phyloP scores from a whole-genome alignment of 2,329 filamentous ascomycete genomes.

The Arthrinium phaeospermum region DNA sequence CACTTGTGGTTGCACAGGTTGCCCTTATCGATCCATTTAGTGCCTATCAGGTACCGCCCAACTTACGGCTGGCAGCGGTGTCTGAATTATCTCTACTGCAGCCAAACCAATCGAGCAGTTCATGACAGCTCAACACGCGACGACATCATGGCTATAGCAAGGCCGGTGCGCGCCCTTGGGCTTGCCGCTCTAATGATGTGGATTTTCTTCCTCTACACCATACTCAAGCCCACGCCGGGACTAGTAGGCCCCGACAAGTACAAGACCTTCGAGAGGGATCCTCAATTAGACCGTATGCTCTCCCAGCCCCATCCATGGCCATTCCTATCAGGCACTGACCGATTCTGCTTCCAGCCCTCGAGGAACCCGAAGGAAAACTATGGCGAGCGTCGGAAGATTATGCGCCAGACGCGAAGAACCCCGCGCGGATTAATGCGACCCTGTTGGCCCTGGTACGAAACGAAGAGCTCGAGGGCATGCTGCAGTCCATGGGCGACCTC shows the following conservation, averaged over 20 bases:
- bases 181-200: slow-evolving; percentile 74
- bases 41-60: background rate
- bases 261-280: slow-evolving; percentile 69
- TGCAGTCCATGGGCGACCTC: slow-evolving; percentile 87
- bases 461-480: slow-evolving; percentile 81
- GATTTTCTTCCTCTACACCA: slow-evolving; percentile 78
- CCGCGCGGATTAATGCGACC: slow-evolving; percentile 90
- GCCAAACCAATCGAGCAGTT: slow-evolving; percentile 23
- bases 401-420: slow-evolving; percentile 73
- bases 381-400: slow-evolving; percentile 79
- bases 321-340: background rate
- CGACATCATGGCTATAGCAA: slow-evolving; percentile 78
- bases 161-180: slow-evolving; percentile 81
- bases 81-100: background rate
- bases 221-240: slow-evolving; percentile 63
- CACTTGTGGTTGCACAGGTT: slow-evolving; percentile 1
- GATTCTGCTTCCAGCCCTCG: slow-evolving; percentile 66
- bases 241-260: slow-evolving; percentile 45
- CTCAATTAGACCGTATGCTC: slow-evolving; percentile 80
- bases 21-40: slow-evolving; percentile 1
- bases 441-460: slow-evolving; percentile 92
- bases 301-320: background rate
- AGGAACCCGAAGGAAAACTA: slow-evolving; percentile 80
- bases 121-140: slow-evolving; percentile 35
- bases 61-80: background rate